phyloP scores from a whole-genome alignment of 140 eudicot species.

The Cichorium intybus region DNA sequence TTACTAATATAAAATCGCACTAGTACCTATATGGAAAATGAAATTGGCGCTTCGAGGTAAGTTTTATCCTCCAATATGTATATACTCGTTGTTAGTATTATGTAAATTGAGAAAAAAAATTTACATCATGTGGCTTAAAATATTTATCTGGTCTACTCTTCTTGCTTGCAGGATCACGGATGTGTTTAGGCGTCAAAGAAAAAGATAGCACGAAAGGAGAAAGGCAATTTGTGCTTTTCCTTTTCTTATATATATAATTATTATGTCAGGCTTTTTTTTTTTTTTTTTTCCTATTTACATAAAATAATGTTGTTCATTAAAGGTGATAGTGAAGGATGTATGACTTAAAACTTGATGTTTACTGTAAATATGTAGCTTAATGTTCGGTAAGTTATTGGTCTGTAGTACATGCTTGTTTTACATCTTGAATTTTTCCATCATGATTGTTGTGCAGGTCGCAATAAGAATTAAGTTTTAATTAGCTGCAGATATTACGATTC shows the following conservation, averaged over 20 bases:
- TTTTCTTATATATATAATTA: neutral
- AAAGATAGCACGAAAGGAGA: slow-evolving; percentile 13
- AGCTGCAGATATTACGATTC: neutral
- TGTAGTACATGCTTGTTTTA: neutral
- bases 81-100: neutral
- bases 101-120: neutral
- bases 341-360: slow-evolving; percentile 7
- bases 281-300: neutral
- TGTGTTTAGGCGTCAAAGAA: slow-evolving; percentile 5
- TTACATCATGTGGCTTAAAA: neutral
- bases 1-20: slow-evolving; percentile 29
- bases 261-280: no score
- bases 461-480: neutral
- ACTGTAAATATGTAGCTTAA: neutral
- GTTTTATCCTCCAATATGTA: neutral
- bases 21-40: neutral
- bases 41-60: slow-evolving; percentile 3
- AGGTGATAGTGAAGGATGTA: neutral
- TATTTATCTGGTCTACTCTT: neutral
- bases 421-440: neutral
- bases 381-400: neutral
- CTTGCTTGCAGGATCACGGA: slow-evolving; percentile 51
- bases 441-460: neutral
- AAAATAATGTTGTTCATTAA: slow-evolving; percentile 14
- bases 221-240: slow-evolving; percentile 1